Base-by-base conservation (phyloP, 2,329 filamentous ascomycete species). In the Trichoderma afroharzianum region DNA sequence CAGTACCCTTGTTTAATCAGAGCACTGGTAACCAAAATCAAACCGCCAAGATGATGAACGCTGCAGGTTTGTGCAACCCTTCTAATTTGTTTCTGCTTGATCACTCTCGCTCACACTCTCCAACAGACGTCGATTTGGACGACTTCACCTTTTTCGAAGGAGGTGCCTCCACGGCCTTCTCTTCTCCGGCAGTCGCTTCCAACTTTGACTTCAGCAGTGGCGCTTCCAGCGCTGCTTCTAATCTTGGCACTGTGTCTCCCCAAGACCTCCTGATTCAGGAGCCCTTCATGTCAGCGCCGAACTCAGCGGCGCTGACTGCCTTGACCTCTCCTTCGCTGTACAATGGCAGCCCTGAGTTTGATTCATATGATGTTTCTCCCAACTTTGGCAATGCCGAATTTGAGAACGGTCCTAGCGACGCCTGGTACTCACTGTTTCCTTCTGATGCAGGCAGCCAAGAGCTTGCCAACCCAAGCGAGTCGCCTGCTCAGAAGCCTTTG, bases 311-410 rank as follows among this genome's bases (percentile, higher is more conserved):
- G 39, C 90, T 96, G 79, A 97, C 94, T 43, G 90, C 94, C 74
- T 79, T 97, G 81, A 97, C 94, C 71, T 96, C 94, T 72, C 94
- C 94, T 58, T 93, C 92, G n/a, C 86, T 90, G 71, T 91, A 90
- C 77, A 88, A 92, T 78, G 92, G 91, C 77, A 97, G 93, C 67
- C 93, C 93, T 12, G 91, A 90, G 72, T 90, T 91, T 77, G 91
- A 93, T 76, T 87, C 86, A 79, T 93, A 90, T 77, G 90, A 96
- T 77, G 90, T 92, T 21, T 97, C 94, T 64, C 94, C 94, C 61
- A 88, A 92, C 80, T 93, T 95, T 81, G 86, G 86, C 72, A 85
- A 82, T 73, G 85, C 87, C 74, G 88, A 92, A 63, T 85, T 91
- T 71, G 80, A 82, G 57, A 81, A 82, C 70, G 81, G 82, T 71